These are phyloP conservation scores for Lepraria neglecta DNA, from an alignment of 495 filamentous ascomycete species.

Conservation along the genomic window DNA sequence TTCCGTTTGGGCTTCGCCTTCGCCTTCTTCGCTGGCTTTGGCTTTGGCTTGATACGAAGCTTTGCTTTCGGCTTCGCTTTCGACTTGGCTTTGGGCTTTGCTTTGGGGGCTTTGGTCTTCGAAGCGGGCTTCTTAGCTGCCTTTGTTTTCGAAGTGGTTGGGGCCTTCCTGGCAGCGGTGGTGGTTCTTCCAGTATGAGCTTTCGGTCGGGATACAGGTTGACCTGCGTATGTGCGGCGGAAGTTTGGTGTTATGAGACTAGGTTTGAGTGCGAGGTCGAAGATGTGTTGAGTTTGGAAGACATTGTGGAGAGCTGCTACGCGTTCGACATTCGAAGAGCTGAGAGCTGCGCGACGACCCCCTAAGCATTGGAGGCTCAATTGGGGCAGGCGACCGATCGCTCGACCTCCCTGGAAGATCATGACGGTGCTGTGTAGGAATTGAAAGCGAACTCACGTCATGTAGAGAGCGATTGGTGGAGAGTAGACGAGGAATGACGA, in stretches of 20 bases:
- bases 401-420: slow-evolving; percentile 18
- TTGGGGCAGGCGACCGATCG: slow-evolving; percentile 17
- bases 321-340: slow-evolving; percentile 23
- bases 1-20: slow-evolving; percentile 30
- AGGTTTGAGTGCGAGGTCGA: neutral
- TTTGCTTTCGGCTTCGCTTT: slow-evolving; percentile 24
- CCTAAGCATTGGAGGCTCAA: slow-evolving; percentile 19
- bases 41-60: slow-evolving; percentile 21
- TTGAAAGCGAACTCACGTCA: slow-evolving; percentile 6
- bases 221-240: slow-evolving; percentile 22
- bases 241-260: slow-evolving; percentile 1
- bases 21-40: slow-evolving; percentile 23
- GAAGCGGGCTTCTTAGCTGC: slow-evolving; percentile 21
- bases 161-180: slow-evolving; percentile 20
- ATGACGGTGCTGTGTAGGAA: slow-evolving; percentile 3
- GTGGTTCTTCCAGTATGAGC: slow-evolving; percentile 29
- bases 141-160: slow-evolving; percentile 20
- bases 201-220: slow-evolving; percentile 29
- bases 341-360: slow-evolving; percentile 11
- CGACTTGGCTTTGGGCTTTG: slow-evolving; percentile 19
- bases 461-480: slow-evolving; percentile 9
- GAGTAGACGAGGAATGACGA: slow-evolving; percentile 13
- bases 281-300: slow-evolving; percentile 4
- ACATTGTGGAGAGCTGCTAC: slow-evolving; percentile 14
- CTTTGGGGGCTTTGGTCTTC: slow-evolving; percentile 17